Evolutionary conservation across 1,284 basidiomycete species (phyloP), one percentile per base, ranked within the genome.

Genomic region (Sanghuangporus weigelae): DNA sequence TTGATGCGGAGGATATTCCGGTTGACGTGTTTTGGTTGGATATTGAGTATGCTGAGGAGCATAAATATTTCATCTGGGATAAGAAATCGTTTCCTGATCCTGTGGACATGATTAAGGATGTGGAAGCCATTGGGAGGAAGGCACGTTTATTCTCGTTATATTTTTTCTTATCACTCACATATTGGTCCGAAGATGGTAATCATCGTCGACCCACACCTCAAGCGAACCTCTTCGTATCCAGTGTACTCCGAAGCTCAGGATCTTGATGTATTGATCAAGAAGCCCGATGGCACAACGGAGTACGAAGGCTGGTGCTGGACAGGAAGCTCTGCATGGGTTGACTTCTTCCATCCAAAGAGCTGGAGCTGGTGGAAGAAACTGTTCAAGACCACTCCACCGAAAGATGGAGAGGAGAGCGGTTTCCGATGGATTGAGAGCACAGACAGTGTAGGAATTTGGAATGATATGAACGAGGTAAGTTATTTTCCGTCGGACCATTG

Each of bases 231-330:
- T 12, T 77, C 85, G 63, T 96, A 96, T 73, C 92, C 93, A 3
- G 89, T 92, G 16, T 99, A 95, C 79, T 82, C 90, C 65, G 84
- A 93, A 71, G 93, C 95, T 1, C 85, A 87, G 23, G 92, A 96
- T 5, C 81, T 87, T 35, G 88, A 83, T 55, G 74, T 98, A 5
- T 84, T 99, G 26, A 87, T 96, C 70, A 97, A 95, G 75, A 84
- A 87, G 39, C 82, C 86, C 48, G 82, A 82, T 36, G 92, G 94
- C 61, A 82, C 90, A 63, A 83, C 81, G 54, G 94, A 98, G 75
- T 96, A 93, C 71, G 95, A 98, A 72, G 96, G 96, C 31, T 98
- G 95, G 95, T 99, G 97, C 78, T 99, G 96, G 96, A 87, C 92
- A 46, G 97, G 97, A 36, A 92, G 89, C 71, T 92, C 89, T 60